Evolutionary conservation across 2,329 filamentous ascomycete species (phyloP), one percentile per base, ranked within the genome.

Genomic region (Neocatenulostroma microsporum): DNA sequence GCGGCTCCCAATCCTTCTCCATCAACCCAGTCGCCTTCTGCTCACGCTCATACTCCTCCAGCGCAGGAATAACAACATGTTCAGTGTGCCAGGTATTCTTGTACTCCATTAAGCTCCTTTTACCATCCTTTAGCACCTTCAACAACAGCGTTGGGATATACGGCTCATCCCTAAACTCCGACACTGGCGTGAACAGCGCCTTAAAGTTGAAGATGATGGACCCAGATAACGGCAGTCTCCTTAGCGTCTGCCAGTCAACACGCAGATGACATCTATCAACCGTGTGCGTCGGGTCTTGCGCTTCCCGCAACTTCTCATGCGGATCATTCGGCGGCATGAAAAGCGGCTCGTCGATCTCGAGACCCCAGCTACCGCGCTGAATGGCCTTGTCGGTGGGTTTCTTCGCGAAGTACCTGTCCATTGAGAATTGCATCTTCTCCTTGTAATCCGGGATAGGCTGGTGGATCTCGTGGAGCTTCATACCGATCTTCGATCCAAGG

Each of bases 181-280:
- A 56, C 0, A 94, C 57, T 0, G 82, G 82, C 0, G 84, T 91
- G 60, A 93, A 93, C 0, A 91, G 60, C 0, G 82, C 84, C 55
- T 89, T 93, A 73, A 89, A 94, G 58, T 91, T 93, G 66, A 94
- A 94, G 0, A 86, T 74, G 2, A 94, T 67, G 0, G 73, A 80
- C 0, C 75, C 84, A 0, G 81, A 86, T 0, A 94, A 66, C 0
- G 86, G 85, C 0, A 94, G 63, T 3, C 86, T 75, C 2, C 86
- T 76, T 3, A 94, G 64, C 0, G 86, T 94, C 61, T 94, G 87
- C 84, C 85, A 93, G 58, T 94, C 86, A 2, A 91, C 84, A 4
- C 86, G 74, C 1, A 94, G 65, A 42, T 81, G 66, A 45, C 83
- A 67, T 21, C 83, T 73, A 0, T 74, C 68, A 2, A 77, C 54